A percentile compares a stretch with the other conserved stretches of the same genome.
These are phyloP conservation scores for Tremellales sp. DNA, from an alignment of 1,284 basidiomycete genomes.

Conservation along the genomic window DNA sequence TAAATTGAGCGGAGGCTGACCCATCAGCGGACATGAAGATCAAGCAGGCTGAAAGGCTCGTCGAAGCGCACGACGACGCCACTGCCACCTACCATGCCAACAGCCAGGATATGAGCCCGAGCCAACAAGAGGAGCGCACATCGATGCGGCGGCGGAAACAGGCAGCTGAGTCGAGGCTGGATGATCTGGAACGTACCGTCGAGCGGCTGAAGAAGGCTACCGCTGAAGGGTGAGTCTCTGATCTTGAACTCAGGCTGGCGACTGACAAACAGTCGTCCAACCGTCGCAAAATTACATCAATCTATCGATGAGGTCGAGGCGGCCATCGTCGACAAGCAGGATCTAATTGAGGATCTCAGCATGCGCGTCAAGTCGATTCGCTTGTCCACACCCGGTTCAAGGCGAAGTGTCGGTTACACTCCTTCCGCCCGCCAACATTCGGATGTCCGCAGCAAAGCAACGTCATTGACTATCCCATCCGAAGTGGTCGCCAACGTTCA, in stretches of 20 bases:
- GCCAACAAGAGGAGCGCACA: constrained; percentile 52
- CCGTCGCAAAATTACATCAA: not conserved
- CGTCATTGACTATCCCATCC: not conserved
- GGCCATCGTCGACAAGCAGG: constrained; percentile 44
- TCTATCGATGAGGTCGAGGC: constrained; percentile 51
- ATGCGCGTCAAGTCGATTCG: constrained; percentile 43
- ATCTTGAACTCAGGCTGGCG: not conserved
- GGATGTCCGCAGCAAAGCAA: not conserved
- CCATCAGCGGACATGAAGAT: constrained; percentile 48
- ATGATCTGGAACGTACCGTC: constrained; percentile 42
- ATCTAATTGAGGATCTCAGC: constrained; percentile 50
- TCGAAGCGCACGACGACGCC: constrained; percentile 52
- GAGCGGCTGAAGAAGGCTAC: constrained; percentile 33
- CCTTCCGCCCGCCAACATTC: too few relatives aligned
- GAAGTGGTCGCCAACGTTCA: constrained; percentile 9
- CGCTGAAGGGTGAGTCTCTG: constrained; percentile 11
- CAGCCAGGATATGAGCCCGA: constrained; percentile 52
- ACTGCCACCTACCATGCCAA: constrained; percentile 51
- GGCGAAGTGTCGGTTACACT: too few relatives aligned
- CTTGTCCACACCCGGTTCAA: constrained; percentile 12
- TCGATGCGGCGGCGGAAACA: constrained; percentile 39
- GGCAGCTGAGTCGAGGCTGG: constrained; percentile 45
- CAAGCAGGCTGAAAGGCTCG: constrained; percentile 50
- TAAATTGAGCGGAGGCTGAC: not conserved
- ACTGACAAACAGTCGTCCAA: not conserved